These are phyloP conservation scores for Venturia carpophila DNA, from an alignment of 2,329 filamentous ascomycete species.

Conservation along the genomic window DNA sequence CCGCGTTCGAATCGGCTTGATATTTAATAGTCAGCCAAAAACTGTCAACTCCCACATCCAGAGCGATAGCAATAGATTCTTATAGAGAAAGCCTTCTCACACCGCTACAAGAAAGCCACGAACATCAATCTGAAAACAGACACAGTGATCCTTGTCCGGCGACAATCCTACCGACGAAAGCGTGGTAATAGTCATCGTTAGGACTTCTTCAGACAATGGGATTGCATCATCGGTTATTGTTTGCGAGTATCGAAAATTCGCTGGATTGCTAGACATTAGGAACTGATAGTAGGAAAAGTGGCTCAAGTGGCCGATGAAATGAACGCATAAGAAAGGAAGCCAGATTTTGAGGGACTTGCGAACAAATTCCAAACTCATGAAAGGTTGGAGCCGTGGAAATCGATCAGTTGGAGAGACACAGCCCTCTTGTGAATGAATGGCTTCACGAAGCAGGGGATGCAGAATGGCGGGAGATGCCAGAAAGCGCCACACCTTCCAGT, in stretches of 20 bases:
- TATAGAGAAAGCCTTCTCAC: too few relatives aligned
- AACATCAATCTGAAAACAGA: too few relatives aligned
- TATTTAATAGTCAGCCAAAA: too few relatives aligned
- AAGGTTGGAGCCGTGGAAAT: neutral
- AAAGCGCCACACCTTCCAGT: neutral
- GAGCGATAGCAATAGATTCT: too few relatives aligned
- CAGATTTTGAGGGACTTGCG: neutral
- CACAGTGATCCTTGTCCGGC: too few relatives aligned
- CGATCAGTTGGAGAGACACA: neutral
- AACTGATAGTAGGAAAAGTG: neutral
- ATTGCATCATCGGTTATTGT: neutral
- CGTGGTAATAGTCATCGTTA: neutral
- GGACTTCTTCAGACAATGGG: neutral
- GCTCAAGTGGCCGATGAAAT: neutral
- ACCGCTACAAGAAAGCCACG: too few relatives aligned
- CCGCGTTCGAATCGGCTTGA: too few relatives aligned
- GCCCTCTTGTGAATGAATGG: neutral
- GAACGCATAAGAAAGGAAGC: neutral
- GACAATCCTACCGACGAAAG: neutral
- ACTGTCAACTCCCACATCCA: too few relatives aligned
- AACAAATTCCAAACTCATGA: neutral
- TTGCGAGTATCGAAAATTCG: neutral
- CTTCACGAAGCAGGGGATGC: neutral
- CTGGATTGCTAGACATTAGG: neutral
- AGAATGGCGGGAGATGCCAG: constrained; percentile 2